Evolutionary conservation across 169 alveolate genomes (phyloP), one percentile per base, ranked within the genome.

Genomic region (Toxoplasma gondii): DNA sequence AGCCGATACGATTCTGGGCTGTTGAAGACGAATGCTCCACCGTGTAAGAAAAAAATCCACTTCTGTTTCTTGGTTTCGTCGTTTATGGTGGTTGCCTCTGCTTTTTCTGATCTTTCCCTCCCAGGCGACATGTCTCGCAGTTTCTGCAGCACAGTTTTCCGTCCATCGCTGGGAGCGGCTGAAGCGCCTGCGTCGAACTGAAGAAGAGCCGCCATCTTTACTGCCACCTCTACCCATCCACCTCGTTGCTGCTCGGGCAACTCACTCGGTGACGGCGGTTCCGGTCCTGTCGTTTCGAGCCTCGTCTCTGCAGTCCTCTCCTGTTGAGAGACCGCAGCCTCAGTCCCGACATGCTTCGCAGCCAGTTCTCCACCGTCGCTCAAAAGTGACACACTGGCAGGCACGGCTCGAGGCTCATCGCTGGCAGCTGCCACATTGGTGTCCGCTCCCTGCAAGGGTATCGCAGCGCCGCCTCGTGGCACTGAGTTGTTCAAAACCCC

Each of bases 31-130:
- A 86, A 93, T 31, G 94, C 93, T 2, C 90, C 93, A 22, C 91
- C 95, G 70, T 67, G 95, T 22, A 64, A 36, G 90, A 64, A 87
- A 29, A 92, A 58, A 45, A 92, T 16, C 88, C 91, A 91, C 53
- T 64, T 90, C 54, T 74, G 93, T 31, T 31, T 17, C 43, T 88
- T 69, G 39, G 74, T 64, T 64, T 53, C 67, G 67, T 64, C 74
- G 34, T 31, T 64, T 19, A 1, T 19, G 34, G 24, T 19, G 58
- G 9, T 64, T 31, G 74, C n/a, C 74, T 27, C 34, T 7, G 74
- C 34, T 19, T 16, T 4, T 31, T 64, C 34, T 31, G 9, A 19
- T 27, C 74, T 19, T 64, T 16, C 24, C n/a, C 74, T 16, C 74
- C 31, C 5, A 7, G 74, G 74, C 74, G 74, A 64, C 74, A 64